A percentile compares a stretch with the other conserved stretches of the same genome.
phyloP scores from a whole-genome alignment of 345 rosid species.

The Hibiscus tridactylites region DNA sequence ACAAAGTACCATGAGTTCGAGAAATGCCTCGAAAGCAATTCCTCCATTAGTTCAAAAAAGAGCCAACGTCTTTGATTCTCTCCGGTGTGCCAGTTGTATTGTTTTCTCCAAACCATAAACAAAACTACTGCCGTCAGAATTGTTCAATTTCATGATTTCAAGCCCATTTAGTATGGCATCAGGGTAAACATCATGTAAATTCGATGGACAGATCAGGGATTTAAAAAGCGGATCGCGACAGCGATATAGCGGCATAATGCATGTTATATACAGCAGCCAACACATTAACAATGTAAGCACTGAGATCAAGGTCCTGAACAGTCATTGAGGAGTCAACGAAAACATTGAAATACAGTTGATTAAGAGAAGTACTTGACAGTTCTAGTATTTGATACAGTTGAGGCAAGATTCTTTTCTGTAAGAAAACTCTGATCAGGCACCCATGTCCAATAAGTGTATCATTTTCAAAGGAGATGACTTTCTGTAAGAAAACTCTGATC shows the following conservation, averaged over 20 bases:
- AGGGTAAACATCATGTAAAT: slow-evolving; percentile 20
- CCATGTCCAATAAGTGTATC: too few relatives aligned
- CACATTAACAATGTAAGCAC: background rate
- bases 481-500: too few relatives aligned
- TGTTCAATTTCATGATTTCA: slow-evolving; percentile 71
- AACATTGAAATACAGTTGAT: slow-evolving; percentile 66
- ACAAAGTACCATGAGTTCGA: too few relatives aligned
- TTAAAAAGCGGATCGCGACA: too few relatives aligned
- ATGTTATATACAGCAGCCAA: slow-evolving; percentile 40
- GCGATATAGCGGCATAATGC: too few relatives aligned
- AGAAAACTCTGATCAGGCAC: too few relatives aligned
- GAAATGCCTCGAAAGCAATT: too few relatives aligned
- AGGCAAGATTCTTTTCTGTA: slow-evolving; percentile 17
- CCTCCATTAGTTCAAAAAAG: slow-evolving; percentile 40
- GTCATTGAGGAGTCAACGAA: slow-evolving; percentile 37
- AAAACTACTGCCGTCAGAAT: slow-evolving; percentile 37
- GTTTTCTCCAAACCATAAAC: slow-evolving; percentile 29
- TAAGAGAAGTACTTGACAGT: slow-evolving; percentile 46
- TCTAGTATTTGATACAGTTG: slow-evolving; percentile 23
- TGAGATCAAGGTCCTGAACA: slow-evolving; percentile 38
- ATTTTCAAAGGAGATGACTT: too few relatives aligned
- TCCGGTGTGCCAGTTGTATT: slow-evolving; percentile 19
- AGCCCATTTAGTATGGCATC: slow-evolving; percentile 64
- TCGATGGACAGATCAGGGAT: slow-evolving; percentile 28
- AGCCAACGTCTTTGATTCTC: slow-evolving; percentile 55